Conservation (phyloP, 2,329 filamentous ascomycete species). For the Chaetomium sp. region DNA sequence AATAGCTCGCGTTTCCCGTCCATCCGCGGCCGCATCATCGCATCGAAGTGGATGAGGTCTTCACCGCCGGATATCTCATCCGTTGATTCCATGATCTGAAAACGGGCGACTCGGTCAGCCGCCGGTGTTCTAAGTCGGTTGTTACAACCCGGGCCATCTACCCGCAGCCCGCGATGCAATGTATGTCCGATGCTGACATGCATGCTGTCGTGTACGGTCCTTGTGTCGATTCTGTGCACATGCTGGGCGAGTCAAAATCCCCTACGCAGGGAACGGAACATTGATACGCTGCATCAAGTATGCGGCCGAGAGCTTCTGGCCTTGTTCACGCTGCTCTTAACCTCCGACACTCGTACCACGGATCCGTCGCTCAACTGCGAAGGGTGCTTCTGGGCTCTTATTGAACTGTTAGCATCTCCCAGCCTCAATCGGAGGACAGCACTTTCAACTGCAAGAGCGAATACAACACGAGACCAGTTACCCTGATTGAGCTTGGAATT, state of each 20-base stretch:
- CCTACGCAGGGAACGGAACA: not conserved
- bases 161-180: not conserved
- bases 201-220: not conserved
- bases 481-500: not conserved
- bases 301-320: too few species aligned
- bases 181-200: conserved; percentile 1
- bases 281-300: not conserved
- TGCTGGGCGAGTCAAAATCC: not conserved
- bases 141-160: not conserved
- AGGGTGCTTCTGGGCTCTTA: not conserved
- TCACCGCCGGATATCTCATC: not conserved
- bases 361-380: not conserved
- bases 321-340: not conserved
- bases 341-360: not conserved
- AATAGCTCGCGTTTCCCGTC: not conserved
- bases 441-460: not conserved
- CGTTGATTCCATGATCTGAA: not conserved
- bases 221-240: not conserved
- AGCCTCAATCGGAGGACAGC: not conserved
- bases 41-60: not conserved
- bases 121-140: not conserved
- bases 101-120: not conserved
- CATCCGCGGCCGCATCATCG: not conserved
- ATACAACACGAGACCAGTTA: not conserved
- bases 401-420: not conserved